phyloP scores from a whole-genome alignment of 2,329 filamentous ascomycete species.

The Zasmidium angulare region DNA sequence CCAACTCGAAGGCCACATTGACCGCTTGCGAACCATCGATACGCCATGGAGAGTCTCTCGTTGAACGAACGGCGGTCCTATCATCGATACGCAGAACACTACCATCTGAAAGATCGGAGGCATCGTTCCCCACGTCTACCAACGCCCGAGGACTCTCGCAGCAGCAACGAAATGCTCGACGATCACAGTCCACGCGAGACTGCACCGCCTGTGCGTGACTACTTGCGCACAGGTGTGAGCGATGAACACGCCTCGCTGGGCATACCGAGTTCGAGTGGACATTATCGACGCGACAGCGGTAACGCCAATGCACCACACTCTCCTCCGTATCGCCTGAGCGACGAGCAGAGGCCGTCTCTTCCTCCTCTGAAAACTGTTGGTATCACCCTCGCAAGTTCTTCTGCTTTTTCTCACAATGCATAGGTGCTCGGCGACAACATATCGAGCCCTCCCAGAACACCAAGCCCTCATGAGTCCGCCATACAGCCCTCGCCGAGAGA shows the following conservation, averaged over 20 bases:
- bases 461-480: conserved; percentile 23
- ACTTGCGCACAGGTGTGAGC: conserved; percentile 2
- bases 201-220: conserved; percentile 11
- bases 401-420: conserved; percentile 7
- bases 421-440: conserved; percentile 33
- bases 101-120: conserved; percentile 17
- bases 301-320: conserved; percentile 27
- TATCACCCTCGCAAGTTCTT: background rate
- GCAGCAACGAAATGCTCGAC: conserved; percentile 29
- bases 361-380: conserved; percentile 37
- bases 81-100: conserved; percentile 7
- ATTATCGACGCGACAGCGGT: conserved; percentile 24
- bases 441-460: conserved; percentile 32
- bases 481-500: conserved; percentile 33
- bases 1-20: background rate
- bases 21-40: background rate
- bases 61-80: conserved; percentile 20
- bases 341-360: conserved; percentile 32
- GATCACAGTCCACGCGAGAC: conserved; percentile 18
- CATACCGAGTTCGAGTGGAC: background rate
- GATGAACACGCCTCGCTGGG: conserved; percentile 1
- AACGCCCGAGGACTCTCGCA: conserved; percentile 32
- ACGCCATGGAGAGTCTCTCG: conserved; percentile 23
- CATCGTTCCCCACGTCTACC: conserved; percentile 32
- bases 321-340: conserved; percentile 29